Conservation (phyloP, 2,329 filamentous ascomycete genomes). For the Claviceps sp. region DNA sequence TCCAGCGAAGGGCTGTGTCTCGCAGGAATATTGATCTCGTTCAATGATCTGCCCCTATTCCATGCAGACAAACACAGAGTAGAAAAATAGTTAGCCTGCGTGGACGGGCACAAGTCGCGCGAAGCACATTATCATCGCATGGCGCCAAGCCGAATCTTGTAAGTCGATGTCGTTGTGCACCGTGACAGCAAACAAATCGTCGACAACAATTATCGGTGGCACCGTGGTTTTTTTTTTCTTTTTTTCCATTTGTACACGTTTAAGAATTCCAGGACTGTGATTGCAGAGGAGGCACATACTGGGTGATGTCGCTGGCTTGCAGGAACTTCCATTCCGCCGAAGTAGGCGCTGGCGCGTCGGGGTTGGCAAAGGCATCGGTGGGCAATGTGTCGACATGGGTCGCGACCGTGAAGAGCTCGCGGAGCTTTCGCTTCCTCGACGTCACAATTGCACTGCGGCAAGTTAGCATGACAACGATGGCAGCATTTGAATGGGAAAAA, state of each 20-base stretch:
- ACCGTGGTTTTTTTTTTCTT: background rate
- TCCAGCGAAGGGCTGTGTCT: conserved; percentile 33
- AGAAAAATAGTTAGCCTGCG: background rate
- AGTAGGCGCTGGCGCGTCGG: conserved; percentile 40
- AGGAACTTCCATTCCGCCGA: conserved; percentile 42
- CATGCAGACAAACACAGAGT: background rate
- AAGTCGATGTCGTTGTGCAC: background rate
- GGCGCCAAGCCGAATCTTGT: background rate
- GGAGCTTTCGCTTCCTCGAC: conserved; percentile 83
- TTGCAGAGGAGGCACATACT: conserved; percentile 32
- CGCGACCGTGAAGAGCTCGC: conserved; percentile 71
- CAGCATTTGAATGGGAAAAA: conserved; percentile 36
- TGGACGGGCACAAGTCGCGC: background rate
- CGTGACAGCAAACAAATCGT: background rate
- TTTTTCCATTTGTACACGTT: background rate
- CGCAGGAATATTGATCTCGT: conserved; percentile 39
- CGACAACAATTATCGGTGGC: background rate
- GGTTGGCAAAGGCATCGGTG: conserved; percentile 41
- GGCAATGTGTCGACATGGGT: conserved; percentile 52
- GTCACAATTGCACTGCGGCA: conserved; percentile 53
- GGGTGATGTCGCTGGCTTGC: conserved; percentile 42
- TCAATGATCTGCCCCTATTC: conserved; percentile 27
- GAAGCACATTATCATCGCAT: background rate
- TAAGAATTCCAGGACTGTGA: conserved; percentile 7
- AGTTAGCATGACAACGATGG: conserved; percentile 31